Evolutionary conservation across 805 yeast genomes (phyloP), one percentile per base, ranked within the genome.

Genomic region (Isabelozyma pseudorhagii): DNA sequence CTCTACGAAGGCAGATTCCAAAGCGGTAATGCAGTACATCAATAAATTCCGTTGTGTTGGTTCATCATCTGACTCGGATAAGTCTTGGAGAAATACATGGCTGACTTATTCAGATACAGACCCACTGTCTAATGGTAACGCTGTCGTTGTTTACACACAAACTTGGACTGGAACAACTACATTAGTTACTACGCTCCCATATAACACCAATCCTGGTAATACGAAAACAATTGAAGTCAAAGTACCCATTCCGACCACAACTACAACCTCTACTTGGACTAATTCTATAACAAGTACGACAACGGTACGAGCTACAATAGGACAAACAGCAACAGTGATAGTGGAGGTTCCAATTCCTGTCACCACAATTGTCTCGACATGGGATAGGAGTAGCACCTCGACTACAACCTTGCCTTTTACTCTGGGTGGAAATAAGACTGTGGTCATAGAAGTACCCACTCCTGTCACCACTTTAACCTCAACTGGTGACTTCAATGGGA

Each of bases 171-270:
- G 51, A 7, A 14, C 56, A 1, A 18, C 43, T 3, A 45, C 51
- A 17, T 8, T 17, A 11, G 40, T 49, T 29, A 53, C 54, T 8
- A 54, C 58, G 7, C 36, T 48, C 27, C 49, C 51, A 31, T 27
- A 10, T 27, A 21, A 9, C 7, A 18, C 49, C 11, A 49, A 46
- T 13, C 15, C 15, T 14, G 52, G 53, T 29, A 45, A 43, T 31
- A 55, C 61, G 8, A 38, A 45, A 28, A 57, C 61, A 15, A 46
- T 54, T 38, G 45, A 46, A n/a, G 52, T 54, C 9, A 47, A 51
- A 8, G 56, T 60, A 11, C 60, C 61, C 8, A 49, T 40, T 15
- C 59, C 60, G 27, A 51, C 56, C 11, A 44, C 44, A 13, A 57
- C 60, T 4, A 39, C 46, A 4, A 60, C 64, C 10, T 17, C 50